These are phyloP conservation scores for Luzula sylvatica DNA, from an alignment of 176 grass and related monocot genomes.

Conservation along the genomic window DNA sequence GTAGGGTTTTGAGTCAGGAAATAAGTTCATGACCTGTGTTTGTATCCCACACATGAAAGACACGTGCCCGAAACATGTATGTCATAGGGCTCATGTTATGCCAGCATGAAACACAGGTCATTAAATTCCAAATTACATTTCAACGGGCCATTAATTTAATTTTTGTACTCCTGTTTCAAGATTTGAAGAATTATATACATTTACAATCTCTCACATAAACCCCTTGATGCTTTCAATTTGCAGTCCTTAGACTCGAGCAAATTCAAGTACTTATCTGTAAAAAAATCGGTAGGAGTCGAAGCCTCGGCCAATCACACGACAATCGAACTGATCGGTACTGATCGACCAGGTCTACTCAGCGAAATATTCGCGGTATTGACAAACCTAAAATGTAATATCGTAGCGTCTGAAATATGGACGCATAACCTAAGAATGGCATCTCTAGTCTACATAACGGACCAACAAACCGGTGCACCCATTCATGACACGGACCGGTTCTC, in stretches of 20 bases:
- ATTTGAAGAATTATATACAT: not conserved
- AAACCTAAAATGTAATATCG: slow-evolving; percentile 65
- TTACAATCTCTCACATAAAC: too few species aligned
- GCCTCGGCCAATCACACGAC: slow-evolving; percentile 31
- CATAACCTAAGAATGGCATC: slow-evolving; percentile 66
- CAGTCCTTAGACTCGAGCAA: slow-evolving; percentile 65
- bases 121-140: slow-evolving; percentile 12
- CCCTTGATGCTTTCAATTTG: not conserved
- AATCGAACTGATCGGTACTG: slow-evolving; percentile 59
- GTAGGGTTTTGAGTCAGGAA: not conserved
- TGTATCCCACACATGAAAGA: slow-evolving; percentile 13
- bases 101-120: not conserved
- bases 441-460: slow-evolving; percentile 61
- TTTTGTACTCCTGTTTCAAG: not conserved
- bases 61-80: slow-evolving; percentile 2
- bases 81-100: slow-evolving; percentile 10
- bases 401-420: slow-evolving; percentile 81
- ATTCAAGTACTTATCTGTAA: slow-evolving; percentile 35
- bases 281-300: slow-evolving; percentile 35
- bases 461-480: slow-evolving; percentile 27
- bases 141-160: too few species aligned
- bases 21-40: slow-evolving; percentile 4
- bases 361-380: slow-evolving; percentile 83
- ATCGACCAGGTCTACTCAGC: slow-evolving; percentile 75
- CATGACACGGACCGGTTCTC: slow-evolving; percentile 35